Base-by-base conservation (phyloP, 805 yeast genomes). In the Yamadazyma phyllophila region DNA sequence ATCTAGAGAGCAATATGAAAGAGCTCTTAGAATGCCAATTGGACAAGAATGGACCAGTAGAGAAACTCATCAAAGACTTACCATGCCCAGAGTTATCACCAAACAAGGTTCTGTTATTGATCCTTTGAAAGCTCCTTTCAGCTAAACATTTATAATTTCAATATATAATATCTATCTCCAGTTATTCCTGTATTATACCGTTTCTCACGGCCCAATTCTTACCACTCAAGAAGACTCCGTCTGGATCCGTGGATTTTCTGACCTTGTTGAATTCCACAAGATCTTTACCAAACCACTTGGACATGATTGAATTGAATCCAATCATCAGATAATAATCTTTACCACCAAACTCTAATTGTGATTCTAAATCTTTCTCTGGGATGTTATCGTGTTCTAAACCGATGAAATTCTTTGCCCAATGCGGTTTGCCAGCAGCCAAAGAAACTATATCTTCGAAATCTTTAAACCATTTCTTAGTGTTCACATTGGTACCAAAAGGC, bases 21-120 rank as follows among this genome's bases (percentile, higher is more conserved):
- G 96, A 61, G 82, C 96, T 4, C 73, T 94, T 59, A 80, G 96
- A 61, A 85, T 89, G 89, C 97, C 98, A n/a, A 73, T 94, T 49
- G 98, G 98, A 20, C 95, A 88, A 65, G 96, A 94, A 67, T 94
- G 98, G 98, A 83, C 92, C 7, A 80, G 96, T 6, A 82, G 88
- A 60, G 85, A 82, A 44, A 82, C 96, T 3, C 94, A 87, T 71
- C 96, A 90, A 71, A 81, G 81, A 61, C 71, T 88, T 55, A 88
- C 94, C 41, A 90, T 87, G 81, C 98, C 99, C 35, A 78, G 87
- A 58, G 83, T 94, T 34, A 75, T 88, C 50, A 84, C 88, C 40
- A 91, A 89, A 65, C 88, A 88, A 52, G 97, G 98, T 58, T 76
- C 80, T 49, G 90, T 91, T 40, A 88, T 94, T 54, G 96, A 90